Evolutionary conservation across 2,329 filamentous ascomycete genomes (phyloP), one percentile per base, ranked within the genome.

Genomic region (Mycosphaerella sp.): DNA sequence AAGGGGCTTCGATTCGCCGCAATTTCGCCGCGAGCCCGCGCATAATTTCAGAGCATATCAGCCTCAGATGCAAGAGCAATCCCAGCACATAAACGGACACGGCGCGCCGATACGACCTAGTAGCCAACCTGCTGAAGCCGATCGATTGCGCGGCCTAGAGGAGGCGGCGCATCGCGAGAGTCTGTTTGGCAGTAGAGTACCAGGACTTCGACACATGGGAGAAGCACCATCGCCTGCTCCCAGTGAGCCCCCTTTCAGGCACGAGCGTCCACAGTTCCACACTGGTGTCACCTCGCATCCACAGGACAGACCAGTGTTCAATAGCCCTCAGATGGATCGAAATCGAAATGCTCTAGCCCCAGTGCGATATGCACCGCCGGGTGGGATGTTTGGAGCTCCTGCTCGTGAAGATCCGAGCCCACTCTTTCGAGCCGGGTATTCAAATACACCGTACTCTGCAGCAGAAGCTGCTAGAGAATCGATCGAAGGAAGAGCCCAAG

Each of bases 111-210:
- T 57, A 13, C 60, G 67, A 30, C 67, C 67, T 3, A 70, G 55
- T 41, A 68, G 67, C 52, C 66, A 70, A 53, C 67, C 67, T n/a
- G 50, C 58, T 14, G 61, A 66, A 37, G 55, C 49, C 4, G 47
- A 52, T 32, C 49, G 47, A 10, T 50, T 50, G 12, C 60, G 54
- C 25, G 50, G 48, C 9, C 50, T 60, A 44, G 62, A 64, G 17
- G 61, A 62, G 27, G 54, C 58, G 18, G 42, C 48, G n/a, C 59
- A 57, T 35, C 55, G 61, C 9, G 64, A 64, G n/a, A 45, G 44
- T 6, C 53, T 58, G 21, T 49, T 50, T 25, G 61, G 62, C 10
- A 49, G 52, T 14, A 50, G 61, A n/a, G 52, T 57, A 14, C 52
- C 48, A 25, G 49, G 54, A 13, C 64, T 66, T 48, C 54, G 62